Conservation (phyloP, 1,284 basidiomycete genomes). For the Marasmius tenuissimus region DNA sequence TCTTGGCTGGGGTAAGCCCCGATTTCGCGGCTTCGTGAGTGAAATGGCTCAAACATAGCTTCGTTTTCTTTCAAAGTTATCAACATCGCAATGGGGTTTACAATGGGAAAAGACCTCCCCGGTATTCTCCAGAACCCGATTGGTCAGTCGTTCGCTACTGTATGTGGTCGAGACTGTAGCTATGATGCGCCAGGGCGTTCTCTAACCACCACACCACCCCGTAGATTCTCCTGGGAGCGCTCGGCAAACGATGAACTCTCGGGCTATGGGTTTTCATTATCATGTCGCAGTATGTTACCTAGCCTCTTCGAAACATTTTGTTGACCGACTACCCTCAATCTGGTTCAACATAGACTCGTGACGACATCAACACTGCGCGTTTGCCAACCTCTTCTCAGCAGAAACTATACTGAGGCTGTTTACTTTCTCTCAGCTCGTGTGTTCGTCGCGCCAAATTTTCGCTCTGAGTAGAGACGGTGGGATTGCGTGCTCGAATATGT, state of each 20-base stretch:
- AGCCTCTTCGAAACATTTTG: background rate
- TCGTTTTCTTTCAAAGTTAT: conserved; percentile 37
- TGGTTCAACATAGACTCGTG: background rate
- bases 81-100: conserved; percentile 60
- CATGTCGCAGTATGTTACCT: background rate
- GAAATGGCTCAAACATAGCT: background rate
- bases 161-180: background rate
- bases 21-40: background rate
- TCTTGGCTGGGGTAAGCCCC: conserved; percentile 64
- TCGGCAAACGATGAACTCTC: background rate
- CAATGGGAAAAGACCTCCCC: conserved; percentile 52
- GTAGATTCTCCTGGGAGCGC: background rate
- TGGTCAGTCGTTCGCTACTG: conserved; percentile 52
- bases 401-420: background rate
- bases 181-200: no score
- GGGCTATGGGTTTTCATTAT: background rate
- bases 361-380: conserved; percentile 8
- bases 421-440: conserved; percentile 2
- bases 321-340: background rate
- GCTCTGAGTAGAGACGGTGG: conserved; percentile 9
- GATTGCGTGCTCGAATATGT: conserved; percentile 2
- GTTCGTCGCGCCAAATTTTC: conserved; percentile 11
- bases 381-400: background rate
- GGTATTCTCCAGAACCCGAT: conserved; percentile 55
- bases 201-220: no score